phyloP scores from a whole-genome alignment of 2,329 filamentous ascomycete genomes.

The Colletotrichum tofieldiae region DNA sequence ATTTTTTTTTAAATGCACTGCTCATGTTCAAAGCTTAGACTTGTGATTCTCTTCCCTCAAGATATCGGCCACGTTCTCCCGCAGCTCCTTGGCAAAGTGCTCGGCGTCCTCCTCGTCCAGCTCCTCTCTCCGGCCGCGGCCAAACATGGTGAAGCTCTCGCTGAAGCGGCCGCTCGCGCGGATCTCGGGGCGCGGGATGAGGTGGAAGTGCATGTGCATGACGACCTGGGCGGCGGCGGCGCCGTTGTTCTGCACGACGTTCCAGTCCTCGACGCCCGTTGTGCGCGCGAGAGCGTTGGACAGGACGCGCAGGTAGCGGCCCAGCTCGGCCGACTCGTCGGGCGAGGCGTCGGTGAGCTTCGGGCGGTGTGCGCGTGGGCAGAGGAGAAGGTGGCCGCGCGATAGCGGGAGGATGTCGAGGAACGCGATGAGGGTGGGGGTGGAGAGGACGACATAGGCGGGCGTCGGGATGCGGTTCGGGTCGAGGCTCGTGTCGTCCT shows the following conservation, averaged over 20 bases:
- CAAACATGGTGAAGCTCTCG: constrained; percentile 87
- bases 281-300: constrained; percentile 79
- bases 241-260: constrained; percentile 97
- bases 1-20: constrained; percentile 9
- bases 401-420: constrained; percentile 94
- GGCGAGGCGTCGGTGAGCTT: constrained; percentile 82
- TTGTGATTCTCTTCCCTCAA: constrained; percentile 52
- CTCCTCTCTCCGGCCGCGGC: constrained; percentile 79
- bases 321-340: constrained; percentile 77
- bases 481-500: constrained; percentile 53
- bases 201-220: constrained; percentile 93
- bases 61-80: constrained; percentile 65
- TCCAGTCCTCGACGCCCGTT: constrained; percentile 87
- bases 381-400: constrained; percentile 86
- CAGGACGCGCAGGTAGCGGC: constrained; percentile 78
- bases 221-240: constrained; percentile 92
- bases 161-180: constrained; percentile 67
- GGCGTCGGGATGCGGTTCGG: constrained; percentile 57
- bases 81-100: constrained; percentile 70
- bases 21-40: constrained; percentile 55
- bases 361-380: constrained; percentile 81
- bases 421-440: constrained; percentile 85
- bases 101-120: constrained; percentile 82
- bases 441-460: constrained; percentile 82
- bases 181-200: constrained; percentile 87